Percentiles rank a stretch among this genome's conserved stretches.
phyloP scores from a whole-genome alignment of 2,329 filamentous ascomycete species.

The Colletotrichum simmondsii region DNA sequence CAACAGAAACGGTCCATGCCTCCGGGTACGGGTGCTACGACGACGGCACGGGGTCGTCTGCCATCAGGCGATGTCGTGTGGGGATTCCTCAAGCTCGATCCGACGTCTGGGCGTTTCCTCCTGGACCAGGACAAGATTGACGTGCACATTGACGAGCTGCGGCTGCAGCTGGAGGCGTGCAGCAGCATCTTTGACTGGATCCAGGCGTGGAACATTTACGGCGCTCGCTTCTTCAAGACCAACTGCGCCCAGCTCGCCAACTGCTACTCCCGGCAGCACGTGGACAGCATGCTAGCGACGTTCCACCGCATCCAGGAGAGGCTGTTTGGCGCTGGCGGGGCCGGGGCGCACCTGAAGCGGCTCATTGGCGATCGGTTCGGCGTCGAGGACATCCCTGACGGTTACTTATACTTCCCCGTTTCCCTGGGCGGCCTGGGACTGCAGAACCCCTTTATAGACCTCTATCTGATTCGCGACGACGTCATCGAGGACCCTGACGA shows the following conservation, averaged over 20 bases:
- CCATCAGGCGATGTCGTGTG: slow-evolving; percentile 66
- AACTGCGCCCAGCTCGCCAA: slow-evolving; percentile 67
- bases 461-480: slow-evolving; percentile 40
- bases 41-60: slow-evolving; percentile 42
- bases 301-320: slow-evolving; percentile 62
- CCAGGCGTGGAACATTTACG: slow-evolving; percentile 70
- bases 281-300: slow-evolving; percentile 64
- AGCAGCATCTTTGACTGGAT: slow-evolving; percentile 67
- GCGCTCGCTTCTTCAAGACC: slow-evolving; percentile 65
- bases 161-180: slow-evolving; percentile 62
- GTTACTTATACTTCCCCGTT: slow-evolving; percentile 53
- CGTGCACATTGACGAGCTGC: slow-evolving; percentile 66
- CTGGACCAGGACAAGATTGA: slow-evolving; percentile 67
- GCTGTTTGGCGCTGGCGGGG: slow-evolving; percentile 54
- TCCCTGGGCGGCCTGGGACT: slow-evolving; percentile 52
- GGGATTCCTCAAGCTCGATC: slow-evolving; percentile 67
- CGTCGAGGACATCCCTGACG: slow-evolving; percentile 48
- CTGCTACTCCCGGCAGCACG: slow-evolving; percentile 64
- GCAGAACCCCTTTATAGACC: slow-evolving; percentile 45
- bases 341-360: slow-evolving; percentile 57
- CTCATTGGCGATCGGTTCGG: slow-evolving; percentile 61
- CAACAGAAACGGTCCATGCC: background rate
- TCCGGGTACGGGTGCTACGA: background rate
- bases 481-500: slow-evolving; percentile 39
- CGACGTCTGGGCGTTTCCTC: slow-evolving; percentile 58